phyloP scores from a whole-genome alignment of 2,329 filamentous ascomycete genomes.

The Claviceps quebecensis region DNA sequence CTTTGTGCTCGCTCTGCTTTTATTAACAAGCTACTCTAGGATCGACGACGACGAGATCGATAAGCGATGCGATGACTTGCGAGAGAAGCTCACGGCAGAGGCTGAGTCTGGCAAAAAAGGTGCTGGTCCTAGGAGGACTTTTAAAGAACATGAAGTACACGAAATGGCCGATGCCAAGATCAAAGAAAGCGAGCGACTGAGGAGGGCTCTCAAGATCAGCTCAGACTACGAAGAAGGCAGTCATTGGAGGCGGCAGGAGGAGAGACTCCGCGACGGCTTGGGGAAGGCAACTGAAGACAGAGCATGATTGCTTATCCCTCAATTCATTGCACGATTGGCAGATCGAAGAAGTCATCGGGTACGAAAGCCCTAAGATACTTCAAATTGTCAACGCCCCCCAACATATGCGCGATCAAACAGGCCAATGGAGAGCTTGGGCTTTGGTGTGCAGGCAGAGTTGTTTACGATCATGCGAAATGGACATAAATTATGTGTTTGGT shows the following conservation, averaged over 20 bases:
- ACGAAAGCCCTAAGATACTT: neutral
- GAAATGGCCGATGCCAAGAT: slow-evolving; percentile 94
- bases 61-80: slow-evolving; percentile 31
- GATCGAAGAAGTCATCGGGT: neutral
- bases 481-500: neutral
- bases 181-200: slow-evolving; percentile 78
- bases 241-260: slow-evolving; percentile 76
- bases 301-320: neutral
- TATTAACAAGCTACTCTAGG: slow-evolving; percentile 24
- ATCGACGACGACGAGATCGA: slow-evolving; percentile 89
- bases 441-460: neutral
- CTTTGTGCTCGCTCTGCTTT: neutral
- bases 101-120: slow-evolving; percentile 19
- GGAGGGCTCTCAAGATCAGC: slow-evolving; percentile 75
- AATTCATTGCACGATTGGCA: too few relatives aligned
- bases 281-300: slow-evolving; percentile 22
- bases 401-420: neutral
- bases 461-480: neutral
- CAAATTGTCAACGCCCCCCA: neutral
- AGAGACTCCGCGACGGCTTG: slow-evolving; percentile 37
- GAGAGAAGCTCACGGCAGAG: slow-evolving; percentile 26
- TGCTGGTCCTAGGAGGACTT: slow-evolving; percentile 30
- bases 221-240: slow-evolving; percentile 74
- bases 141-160: slow-evolving; percentile 91
- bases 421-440: neutral